Evolutionary conservation across 2,329 filamentous ascomycete genomes (phyloP), one percentile per base, ranked within the genome.

Genomic region (Colletotrichum godetiae): DNA sequence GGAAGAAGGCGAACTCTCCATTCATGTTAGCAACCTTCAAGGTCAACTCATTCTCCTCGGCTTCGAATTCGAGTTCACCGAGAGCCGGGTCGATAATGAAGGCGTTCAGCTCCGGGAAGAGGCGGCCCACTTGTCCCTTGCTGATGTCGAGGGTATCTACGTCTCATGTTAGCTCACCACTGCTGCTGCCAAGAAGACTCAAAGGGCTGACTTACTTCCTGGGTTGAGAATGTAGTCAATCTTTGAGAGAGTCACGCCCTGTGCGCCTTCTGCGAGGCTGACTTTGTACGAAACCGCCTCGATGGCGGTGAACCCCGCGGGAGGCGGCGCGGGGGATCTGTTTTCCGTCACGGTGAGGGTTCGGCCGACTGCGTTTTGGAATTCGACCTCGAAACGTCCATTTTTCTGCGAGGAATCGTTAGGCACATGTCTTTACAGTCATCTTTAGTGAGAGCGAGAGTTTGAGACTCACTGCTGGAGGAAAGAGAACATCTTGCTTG

Each of bases 21-120:
- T 79, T 78, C 67, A 83, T 75, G 74, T 80, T 77, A 35, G 67
- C 68, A 22, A 82, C 81, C 3, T 73, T 78, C 0, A 80, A 64
- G 0, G 78, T 78, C 3, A 83, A 70, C 77, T 85, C 83, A 58
- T 83, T 84, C 74, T 85, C 83, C 2, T 85, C 84, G 1, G 67
- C 80, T 75, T 85, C 83, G 53, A 84, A 85, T 74, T 84, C 83
- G n/a, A 81, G 77, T 77, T 84, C 83, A 67, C 82, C 82, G 0
- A 84, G 64, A 22, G 76, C 78, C 7, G 76, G 74, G 37, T 80
- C 80, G 53, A 84, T 79, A 66, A 84, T 77, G 63, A 84, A 85
- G 15, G 77, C 77, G 63, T 81, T 79, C 46, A 80, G 78, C 27
- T 83, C 80, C 8, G 77, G 75, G 73, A 79, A 82, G 52, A 85